Evolutionary conservation across 257 asterid species (phyloP).

Genomic region (Mitragyna speciosa): DNA sequence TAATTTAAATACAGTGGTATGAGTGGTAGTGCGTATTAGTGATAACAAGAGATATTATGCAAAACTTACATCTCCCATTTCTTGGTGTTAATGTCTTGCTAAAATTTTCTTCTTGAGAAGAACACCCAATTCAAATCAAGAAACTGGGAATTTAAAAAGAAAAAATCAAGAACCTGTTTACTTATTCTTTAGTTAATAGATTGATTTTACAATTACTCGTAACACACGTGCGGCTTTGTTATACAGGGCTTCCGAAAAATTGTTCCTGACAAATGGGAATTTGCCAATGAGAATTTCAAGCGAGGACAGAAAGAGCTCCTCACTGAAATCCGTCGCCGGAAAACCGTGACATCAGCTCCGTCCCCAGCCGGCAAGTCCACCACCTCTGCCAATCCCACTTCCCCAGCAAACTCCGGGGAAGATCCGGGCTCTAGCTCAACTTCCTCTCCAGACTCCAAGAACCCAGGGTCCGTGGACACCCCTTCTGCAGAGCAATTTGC

Average conservation of each 20-base stretch:
- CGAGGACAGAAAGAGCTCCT: conserved; percentile 69
- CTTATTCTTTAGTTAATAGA: background rate
- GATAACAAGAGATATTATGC: too few species aligned
- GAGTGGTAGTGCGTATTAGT: too few species aligned
- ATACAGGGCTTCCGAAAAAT: conserved; percentile 76
- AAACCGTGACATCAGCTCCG: conserved; percentile 28
- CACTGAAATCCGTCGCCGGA: conserved; percentile 65
- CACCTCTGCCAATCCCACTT: conserved; percentile 25
- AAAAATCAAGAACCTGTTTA: too few species aligned
- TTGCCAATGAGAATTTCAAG: conserved; percentile 74
- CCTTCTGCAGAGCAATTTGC: conserved; percentile 53
- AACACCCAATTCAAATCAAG: too few species aligned
- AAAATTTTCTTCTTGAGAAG: too few species aligned
- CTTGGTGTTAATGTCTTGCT: too few species aligned
- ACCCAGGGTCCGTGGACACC: conserved; percentile 52
- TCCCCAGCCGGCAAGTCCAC: conserved; percentile 26
- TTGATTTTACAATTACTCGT: background rate
- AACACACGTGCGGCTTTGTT: background rate
- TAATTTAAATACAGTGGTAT: too few species aligned
- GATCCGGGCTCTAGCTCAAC: conserved; percentile 70
- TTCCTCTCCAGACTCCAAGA: conserved; percentile 62
- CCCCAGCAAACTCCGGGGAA: conserved; percentile 59
- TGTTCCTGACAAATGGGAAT: conserved; percentile 91
- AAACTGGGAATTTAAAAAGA: too few species aligned
- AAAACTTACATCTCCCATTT: too few species aligned